phyloP scores from a whole-genome alignment of 306 rosid genomes.

The Pyrus pyrifolia region DNA sequence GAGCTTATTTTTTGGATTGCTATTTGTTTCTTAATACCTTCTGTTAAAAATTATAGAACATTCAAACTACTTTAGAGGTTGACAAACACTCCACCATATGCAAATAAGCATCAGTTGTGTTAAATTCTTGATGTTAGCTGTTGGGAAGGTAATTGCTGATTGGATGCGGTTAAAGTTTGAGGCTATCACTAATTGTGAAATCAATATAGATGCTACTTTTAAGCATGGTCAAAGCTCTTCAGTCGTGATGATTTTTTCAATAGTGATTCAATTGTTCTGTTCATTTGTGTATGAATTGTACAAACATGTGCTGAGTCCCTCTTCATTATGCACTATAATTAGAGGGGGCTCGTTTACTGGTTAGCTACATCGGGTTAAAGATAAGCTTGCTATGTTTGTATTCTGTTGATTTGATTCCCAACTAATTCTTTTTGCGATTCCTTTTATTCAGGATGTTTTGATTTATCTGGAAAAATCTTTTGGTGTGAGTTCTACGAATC shows the following conservation, averaged over 20 bases:
- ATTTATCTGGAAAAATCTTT: slow-evolving; percentile 77
- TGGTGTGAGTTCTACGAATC: slow-evolving; percentile 61
- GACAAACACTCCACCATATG: background rate
- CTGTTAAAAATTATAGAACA: background rate
- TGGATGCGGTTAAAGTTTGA: background rate
- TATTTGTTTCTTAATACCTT: background rate
- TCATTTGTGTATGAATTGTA: background rate
- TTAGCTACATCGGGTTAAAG: background rate
- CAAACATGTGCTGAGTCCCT: background rate
- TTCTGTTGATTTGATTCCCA: slow-evolving; percentile 14
- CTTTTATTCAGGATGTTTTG: slow-evolving; percentile 67
- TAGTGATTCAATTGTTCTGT: background rate
- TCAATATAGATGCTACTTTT: background rate
- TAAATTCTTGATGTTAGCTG: background rate
- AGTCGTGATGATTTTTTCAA: background rate
- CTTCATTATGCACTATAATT: background rate
- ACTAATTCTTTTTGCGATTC: background rate
- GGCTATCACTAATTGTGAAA: background rate
- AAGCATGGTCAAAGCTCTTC: background rate
- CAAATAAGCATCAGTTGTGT: background rate
- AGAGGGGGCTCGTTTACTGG: background rate
- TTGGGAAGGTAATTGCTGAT: background rate
- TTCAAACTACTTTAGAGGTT: background rate
- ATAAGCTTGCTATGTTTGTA: slow-evolving; percentile 2
- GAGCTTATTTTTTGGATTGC: background rate